Conservation (phyloP, 106 monocot species). For the Hemerocallis citrina region DNA sequence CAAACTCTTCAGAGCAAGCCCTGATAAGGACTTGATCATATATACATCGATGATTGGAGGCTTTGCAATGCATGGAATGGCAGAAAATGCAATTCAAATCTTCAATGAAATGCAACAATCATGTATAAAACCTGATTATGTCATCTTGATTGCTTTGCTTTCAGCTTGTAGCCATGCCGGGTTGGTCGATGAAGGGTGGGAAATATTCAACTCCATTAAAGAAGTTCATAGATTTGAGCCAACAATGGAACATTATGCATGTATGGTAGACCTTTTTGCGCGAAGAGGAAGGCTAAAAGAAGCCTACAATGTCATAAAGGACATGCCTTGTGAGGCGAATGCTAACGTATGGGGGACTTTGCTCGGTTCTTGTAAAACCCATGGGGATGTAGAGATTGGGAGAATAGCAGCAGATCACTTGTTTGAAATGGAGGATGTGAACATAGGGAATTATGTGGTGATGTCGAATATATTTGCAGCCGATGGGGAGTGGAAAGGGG, state of each 20-base stretch:
- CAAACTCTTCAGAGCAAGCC: slow-evolving; percentile 27
- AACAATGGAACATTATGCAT: slow-evolving; percentile 64
- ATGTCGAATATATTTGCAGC: slow-evolving; percentile 84
- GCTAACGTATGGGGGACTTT: slow-evolving; percentile 52
- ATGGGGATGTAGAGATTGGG: slow-evolving; percentile 50
- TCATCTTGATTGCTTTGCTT: slow-evolving; percentile 37
- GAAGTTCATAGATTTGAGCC: slow-evolving; percentile 27
- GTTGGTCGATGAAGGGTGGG: slow-evolving; percentile 40
- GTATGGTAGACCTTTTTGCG: slow-evolving; percentile 59
- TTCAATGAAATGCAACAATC: slow-evolving; percentile 38
- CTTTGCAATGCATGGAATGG: slow-evolving; percentile 57
- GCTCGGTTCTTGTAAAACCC: slow-evolving; percentile 45
- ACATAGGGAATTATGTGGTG: slow-evolving; percentile 61
- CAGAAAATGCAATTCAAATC: slow-evolving; percentile 30
- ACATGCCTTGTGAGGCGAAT: slow-evolving; percentile 47
- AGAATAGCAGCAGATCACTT: slow-evolving; percentile 37
- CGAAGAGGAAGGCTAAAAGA: slow-evolving; percentile 45
- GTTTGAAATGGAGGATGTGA: slow-evolving; percentile 29
- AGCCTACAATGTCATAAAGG: slow-evolving; percentile 38
- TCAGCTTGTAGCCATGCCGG: slow-evolving; percentile 78
- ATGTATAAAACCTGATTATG: slow-evolving; percentile 57
- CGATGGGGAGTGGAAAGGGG: slow-evolving; percentile 52
- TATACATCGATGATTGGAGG: slow-evolving; percentile 52
- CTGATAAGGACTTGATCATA: slow-evolving; percentile 35
- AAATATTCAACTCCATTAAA: slow-evolving; percentile 37